Base-by-base conservation (phyloP, 305 asterid species). In the Fraxinus velutina region DNA sequence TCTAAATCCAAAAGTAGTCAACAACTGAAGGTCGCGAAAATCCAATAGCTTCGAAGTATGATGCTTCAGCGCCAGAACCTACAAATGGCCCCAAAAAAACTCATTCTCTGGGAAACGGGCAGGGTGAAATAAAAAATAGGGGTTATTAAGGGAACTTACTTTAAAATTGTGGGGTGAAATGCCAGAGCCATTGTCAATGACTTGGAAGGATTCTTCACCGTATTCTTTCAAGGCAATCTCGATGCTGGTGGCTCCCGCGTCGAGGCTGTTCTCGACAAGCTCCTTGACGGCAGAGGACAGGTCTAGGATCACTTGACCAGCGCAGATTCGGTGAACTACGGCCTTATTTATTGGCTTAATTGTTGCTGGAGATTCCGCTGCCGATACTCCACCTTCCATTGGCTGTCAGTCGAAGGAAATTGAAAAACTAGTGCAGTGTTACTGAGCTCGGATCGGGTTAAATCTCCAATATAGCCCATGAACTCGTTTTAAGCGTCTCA, bases 221-320 rank as follows among this genome's bases (percentile, higher is more conserved):
- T 93, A 91, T 22, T 93, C 97, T 42, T 89, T 92, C 82, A 96
- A 83, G 29, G 94, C 83, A 30, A 94, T 85, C 86, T 96, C 98
- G 84, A 96, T 83, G 86, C 92, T 90, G 84, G 98, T 92, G 73
- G 98, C 93, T 84, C 97, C 94, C 80, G 98, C 97, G 71, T 96
- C 99, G 75, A 96, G 90, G 96, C 98, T 96, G 92, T 96, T 96
- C 89, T 94, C 99, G 9, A 96, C 97, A 84, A 96, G 96, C 89
- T 94, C 99, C 93, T 94, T 96, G 78, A 96, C 97, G 60, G 98
- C 98, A 32, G 98, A 94, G 37, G 98, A 88, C 68, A 96, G 97
- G 93, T 92, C 98, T 6, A 96, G 15, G 47, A 94, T 93, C 75
- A 96, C 98, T 83, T 96, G 98, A 5, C 99, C 98, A 6, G 98